phyloP scores from a whole-genome alignment of 495 filamentous ascomycete species.

The Tuber aestivum region DNA sequence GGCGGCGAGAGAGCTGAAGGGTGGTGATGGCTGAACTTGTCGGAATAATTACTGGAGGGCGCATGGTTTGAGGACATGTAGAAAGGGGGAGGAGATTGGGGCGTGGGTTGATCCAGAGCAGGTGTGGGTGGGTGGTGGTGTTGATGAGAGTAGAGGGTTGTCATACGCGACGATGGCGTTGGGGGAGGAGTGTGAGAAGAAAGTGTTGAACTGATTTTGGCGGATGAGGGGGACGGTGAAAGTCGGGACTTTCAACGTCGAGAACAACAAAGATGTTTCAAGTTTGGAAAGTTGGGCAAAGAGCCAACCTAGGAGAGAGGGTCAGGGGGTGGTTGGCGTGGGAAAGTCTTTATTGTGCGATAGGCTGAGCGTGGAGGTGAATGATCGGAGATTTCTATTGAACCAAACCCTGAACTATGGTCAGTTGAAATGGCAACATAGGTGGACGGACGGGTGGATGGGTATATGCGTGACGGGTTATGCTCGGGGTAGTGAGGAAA shows the following conservation, averaged over 20 bases:
- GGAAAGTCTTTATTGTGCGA: slow-evolving; percentile 11
- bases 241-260: slow-evolving; percentile 40
- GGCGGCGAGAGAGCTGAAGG: slow-evolving; percentile 11
- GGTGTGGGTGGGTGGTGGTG: slow-evolving; percentile 38
- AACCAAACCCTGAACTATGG: background rate
- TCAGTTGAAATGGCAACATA: slow-evolving; percentile 27
- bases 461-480: background rate
- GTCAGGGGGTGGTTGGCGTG: slow-evolving; percentile 16
- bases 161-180: slow-evolving; percentile 44
- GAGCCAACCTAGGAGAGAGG: background rate
- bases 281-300: slow-evolving; percentile 11
- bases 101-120: slow-evolving; percentile 41
- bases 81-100: slow-evolving; percentile 39
- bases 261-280: slow-evolving; percentile 18
- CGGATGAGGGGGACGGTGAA: slow-evolving; percentile 36
- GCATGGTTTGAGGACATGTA: slow-evolving; percentile 42
- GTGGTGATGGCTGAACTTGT: slow-evolving; percentile 33
- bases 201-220: slow-evolving; percentile 41
- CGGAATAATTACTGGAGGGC: slow-evolving; percentile 40
- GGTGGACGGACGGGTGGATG: background rate
- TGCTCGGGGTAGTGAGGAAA: background rate
- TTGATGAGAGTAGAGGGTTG: slow-evolving; percentile 40
- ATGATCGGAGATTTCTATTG: slow-evolving; percentile 2
- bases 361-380: background rate
- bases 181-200: slow-evolving; percentile 40